Base-by-base conservation (phyloP, 495 filamentous ascomycete species). In the Aspergillus bridgeri region DNA sequence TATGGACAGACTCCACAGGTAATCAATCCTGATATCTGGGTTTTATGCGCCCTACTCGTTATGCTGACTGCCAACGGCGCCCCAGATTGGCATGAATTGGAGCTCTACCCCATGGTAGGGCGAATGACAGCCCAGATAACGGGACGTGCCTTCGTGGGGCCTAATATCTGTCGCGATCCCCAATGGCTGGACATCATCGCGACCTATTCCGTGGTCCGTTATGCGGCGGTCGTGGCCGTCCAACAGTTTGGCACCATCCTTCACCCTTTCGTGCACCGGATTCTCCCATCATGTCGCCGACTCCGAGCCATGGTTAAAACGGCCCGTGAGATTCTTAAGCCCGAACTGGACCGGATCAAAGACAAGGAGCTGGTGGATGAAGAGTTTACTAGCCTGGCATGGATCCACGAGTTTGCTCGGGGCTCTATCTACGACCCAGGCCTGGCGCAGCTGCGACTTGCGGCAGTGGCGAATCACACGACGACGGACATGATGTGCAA, bases 331-430 rank as follows among this genome's bases (percentile, higher is more conserved):
- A 55, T 62, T 9, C 51, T 65, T 7, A 13, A 57, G 8, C 54
- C 61, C 9, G 56, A 57, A 23, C 48, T 59, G 20, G 33, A 51
- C 71, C 71, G 54, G 45, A 24, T 18, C 9, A 24, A 19, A 42
- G 17, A 24, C 9, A 52, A 33, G 38, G 2, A 21, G 20, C n/a
- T 13, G 7, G 44, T 49, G 45, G 33, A 50, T 27, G 53, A 61
- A 9, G 42, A 42, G 9, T 29, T 53, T 1, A 54, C 48, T 42
- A 17, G 44, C 2, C 24, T 15, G 15, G 24, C 27, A 42, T 7
- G 44, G 49, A n/a, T 5, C 8, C 19, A 22, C 13, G 20, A 46
- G 43, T 21, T 18, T 8, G 43, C 43, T 6, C 43, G 13, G 48
- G 21, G 20, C 9, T 20, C 42, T 6, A 25, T 11, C 6, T 61